Evolutionary conservation across 495 filamentous ascomycete species (phyloP).

Genomic region (Stereocaulon alpinum): DNA sequence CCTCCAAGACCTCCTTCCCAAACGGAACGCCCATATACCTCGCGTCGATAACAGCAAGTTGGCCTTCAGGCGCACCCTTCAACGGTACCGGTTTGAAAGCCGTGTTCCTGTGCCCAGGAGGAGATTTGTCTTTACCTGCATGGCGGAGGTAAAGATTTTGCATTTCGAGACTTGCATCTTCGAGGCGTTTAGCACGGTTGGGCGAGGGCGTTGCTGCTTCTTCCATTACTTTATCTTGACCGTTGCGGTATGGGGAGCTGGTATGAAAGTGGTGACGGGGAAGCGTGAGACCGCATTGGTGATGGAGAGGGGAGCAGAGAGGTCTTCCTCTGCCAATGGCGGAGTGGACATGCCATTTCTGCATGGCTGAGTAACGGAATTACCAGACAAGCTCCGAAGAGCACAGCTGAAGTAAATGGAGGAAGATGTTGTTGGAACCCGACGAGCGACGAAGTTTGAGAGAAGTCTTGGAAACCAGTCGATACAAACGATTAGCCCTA

Average conservation of each 20-base stretch:
- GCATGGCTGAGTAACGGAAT: slow-evolving; percentile 2
- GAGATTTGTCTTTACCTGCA: background rate
- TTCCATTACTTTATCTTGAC: background rate
- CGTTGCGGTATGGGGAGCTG: background rate
- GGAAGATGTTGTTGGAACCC: too few species aligned
- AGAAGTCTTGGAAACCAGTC: too few species aligned
- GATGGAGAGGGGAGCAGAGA: background rate
- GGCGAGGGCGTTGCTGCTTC: background rate
- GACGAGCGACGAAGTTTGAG: too few species aligned
- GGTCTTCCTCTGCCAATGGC: slow-evolving; percentile 6
- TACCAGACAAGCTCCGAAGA: too few species aligned
- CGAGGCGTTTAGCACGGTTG: slow-evolving; percentile 9
- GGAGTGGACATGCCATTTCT: slow-evolving; percentile 12
- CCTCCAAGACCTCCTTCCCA: slow-evolving; percentile 1
- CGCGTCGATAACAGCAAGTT: background rate
- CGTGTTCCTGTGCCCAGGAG: background rate
- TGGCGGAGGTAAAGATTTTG: slow-evolving; percentile 2
- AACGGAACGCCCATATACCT: background rate
- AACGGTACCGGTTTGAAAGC: background rate
- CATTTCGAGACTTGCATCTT: slow-evolving; percentile 1
- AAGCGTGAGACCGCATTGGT: background rate
- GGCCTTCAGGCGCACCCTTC: background rate
- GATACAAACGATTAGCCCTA: too few species aligned
- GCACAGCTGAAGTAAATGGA: too few species aligned
- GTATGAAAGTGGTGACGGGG: slow-evolving; percentile 5